Conservation (phyloP, 371 early-diverging fungal species). For the Lichtheimia ramosa region DNA sequence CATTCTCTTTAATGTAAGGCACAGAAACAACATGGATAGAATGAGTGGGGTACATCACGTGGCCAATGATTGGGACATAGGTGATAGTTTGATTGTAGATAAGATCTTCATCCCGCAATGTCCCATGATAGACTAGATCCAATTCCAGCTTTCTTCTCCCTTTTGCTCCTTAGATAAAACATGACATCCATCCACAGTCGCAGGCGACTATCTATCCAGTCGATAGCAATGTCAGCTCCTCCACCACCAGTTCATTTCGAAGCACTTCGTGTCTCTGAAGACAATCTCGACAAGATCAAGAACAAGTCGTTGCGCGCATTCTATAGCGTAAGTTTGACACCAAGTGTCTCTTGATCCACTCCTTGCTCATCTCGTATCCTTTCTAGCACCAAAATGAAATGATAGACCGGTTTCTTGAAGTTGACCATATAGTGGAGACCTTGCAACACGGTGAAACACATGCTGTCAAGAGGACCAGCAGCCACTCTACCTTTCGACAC, state of each 20-base stretch:
- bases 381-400: slow-evolving; percentile 43
- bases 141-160: background rate
- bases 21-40: too few species aligned
- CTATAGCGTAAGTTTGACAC: slow-evolving; percentile 31
- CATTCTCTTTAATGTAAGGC: too few species aligned
- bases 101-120: too few species aligned
- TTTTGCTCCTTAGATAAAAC: background rate
- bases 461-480: too few species aligned
- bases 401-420: slow-evolving; percentile 44
- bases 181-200: background rate
- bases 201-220: slow-evolving; percentile 20
- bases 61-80: too few species aligned
- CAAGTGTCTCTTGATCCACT: too few species aligned
- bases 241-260: slow-evolving; percentile 45
- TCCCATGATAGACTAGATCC: too few species aligned
- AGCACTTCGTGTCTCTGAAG: slow-evolving; percentile 31
- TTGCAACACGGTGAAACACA: slow-evolving; percentile 22
- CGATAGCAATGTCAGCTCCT: slow-evolving; percentile 20
- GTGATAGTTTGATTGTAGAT: too few species aligned
- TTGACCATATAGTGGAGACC: slow-evolving; percentile 37
- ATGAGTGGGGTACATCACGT: too few species aligned
- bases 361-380: background rate
- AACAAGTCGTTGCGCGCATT: slow-evolving; percentile 42
- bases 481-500: background rate
- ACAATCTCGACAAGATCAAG: slow-evolving; percentile 25